Conservation (phyloP, 2,329 filamentous ascomycete genomes). For the Scytalidium lignicola region DNA sequence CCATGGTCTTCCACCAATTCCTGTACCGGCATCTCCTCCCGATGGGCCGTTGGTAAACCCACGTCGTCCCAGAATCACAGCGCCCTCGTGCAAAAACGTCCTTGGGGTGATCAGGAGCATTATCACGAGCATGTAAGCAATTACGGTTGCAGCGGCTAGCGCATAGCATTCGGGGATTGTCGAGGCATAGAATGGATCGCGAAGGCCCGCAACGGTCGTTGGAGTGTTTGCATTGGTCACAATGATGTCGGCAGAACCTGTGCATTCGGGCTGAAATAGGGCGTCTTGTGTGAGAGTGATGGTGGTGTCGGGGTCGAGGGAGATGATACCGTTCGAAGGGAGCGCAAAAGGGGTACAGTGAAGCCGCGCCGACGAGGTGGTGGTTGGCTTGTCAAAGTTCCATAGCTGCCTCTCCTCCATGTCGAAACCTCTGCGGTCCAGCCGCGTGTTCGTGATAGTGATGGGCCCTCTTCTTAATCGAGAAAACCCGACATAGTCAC, state of each 20-base stretch:
- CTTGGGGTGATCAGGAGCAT: conserved; percentile 94
- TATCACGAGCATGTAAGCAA: conserved; percentile 86
- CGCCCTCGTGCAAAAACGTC: conserved; percentile 82
- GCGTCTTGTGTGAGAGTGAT: conserved; percentile 42
- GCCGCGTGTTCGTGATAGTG: conserved; percentile 16
- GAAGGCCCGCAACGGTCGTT: conserved; percentile 45
- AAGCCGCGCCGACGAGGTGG: conserved; percentile 31
- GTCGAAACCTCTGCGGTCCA: conserved; percentile 17
- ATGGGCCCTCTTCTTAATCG: conserved; percentile 1
- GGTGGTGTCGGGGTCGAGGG: conserved; percentile 26
- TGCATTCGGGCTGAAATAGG: conserved; percentile 44
- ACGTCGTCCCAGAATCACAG: conserved; percentile 72
- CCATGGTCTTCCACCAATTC: conserved; percentile 88
- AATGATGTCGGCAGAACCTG: conserved; percentile 28
- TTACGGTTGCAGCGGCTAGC: conserved; percentile 83
- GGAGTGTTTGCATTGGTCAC: conserved; percentile 14
- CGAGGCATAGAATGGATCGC: conserved; percentile 89
- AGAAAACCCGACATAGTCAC: not conserved
- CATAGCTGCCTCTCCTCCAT: conserved; percentile 26
- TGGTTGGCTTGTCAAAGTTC: conserved; percentile 24
- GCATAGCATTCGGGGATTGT: conserved; percentile 91
- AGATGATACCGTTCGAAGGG: conserved; percentile 50
- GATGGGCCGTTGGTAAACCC: conserved; percentile 82
- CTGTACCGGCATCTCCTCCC: conserved; percentile 63
- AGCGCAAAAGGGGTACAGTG: conserved; percentile 60